These are phyloP conservation scores for Cucurbita argyrosperma DNA, from an alignment of 306 rosid genomes.

Conservation along the genomic window DNA sequence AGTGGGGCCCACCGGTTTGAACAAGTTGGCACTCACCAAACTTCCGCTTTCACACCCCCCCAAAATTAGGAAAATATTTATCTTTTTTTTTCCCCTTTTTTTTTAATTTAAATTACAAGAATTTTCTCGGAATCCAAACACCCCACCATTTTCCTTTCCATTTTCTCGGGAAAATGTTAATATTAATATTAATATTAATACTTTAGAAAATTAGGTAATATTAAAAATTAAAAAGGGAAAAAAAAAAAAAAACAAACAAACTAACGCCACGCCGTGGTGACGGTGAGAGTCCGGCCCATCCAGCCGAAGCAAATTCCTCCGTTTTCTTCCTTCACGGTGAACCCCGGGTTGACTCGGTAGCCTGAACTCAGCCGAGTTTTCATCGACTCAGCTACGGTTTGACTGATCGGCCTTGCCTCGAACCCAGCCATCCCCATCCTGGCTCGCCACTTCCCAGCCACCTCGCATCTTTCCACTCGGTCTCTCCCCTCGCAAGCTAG, in stretches of 20 bases:
- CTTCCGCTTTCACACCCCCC: slow-evolving; percentile 33
- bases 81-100: neutral
- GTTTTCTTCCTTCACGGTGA: slow-evolving; percentile 54
- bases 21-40: slow-evolving; percentile 19
- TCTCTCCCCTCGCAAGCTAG: slow-evolving; percentile 83
- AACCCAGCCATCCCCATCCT: slow-evolving; percentile 96
- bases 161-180: slow-evolving; percentile 48
- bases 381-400: slow-evolving; percentile 32
- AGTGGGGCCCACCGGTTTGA: neutral
- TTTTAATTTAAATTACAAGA: slow-evolving; percentile 3
- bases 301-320: slow-evolving; percentile 77
- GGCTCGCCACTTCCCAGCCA: slow-evolving; percentile 89
- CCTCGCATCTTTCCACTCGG: slow-evolving; percentile 82
- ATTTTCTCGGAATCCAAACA: slow-evolving; percentile 41
- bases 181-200: slow-evolving; percentile 11
- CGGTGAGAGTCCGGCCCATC: slow-evolving; percentile 77
- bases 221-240: neutral
- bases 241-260: neutral
- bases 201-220: slow-evolving; percentile 9
- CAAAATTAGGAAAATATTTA: neutral
- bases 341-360: slow-evolving; percentile 34
- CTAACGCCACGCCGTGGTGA: slow-evolving; percentile 91
- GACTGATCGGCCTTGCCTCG: slow-evolving; percentile 42
- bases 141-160: slow-evolving; percentile 20
- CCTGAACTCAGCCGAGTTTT: slow-evolving; percentile 15